These are phyloP conservation scores for Neurospora africana DNA, from an alignment of 495 filamentous ascomycete genomes.

Conservation along the genomic window DNA sequence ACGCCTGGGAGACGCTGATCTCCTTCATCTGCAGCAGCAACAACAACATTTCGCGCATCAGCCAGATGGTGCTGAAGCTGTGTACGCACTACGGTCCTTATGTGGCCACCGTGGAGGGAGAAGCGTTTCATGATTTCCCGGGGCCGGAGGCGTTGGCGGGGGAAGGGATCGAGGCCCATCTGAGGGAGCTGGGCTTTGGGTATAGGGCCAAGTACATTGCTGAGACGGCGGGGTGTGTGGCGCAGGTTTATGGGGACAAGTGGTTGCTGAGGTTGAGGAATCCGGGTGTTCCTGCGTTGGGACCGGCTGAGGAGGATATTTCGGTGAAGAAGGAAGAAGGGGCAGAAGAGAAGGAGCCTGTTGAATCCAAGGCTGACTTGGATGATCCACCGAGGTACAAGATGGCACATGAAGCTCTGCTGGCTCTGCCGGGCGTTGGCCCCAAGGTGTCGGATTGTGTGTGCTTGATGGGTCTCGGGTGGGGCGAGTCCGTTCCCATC, in stretches of 20 bases:
- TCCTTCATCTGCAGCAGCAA: conserved; percentile 98
- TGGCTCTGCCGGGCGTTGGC: conserved; percentile 75
- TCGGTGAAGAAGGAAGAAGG: neutral
- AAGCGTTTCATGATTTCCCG: conserved; percentile 82
- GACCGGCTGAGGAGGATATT: neutral
- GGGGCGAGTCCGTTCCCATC: conserved; percentile 88
- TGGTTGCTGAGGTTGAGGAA: conserved; percentile 74
- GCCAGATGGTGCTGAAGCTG: conserved; percentile 90
- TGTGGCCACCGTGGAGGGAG: conserved; percentile 57
- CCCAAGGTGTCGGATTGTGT: conserved; percentile 97
- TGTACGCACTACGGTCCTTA: conserved; percentile 74
- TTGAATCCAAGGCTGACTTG: neutral
- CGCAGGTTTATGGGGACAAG: conserved; percentile 48
- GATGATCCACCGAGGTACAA: conserved; percentile 42
- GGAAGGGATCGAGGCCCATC: conserved; percentile 59
- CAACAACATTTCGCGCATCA: conserved; percentile 93
- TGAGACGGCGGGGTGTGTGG: conserved; percentile 68
- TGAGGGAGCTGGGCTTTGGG: conserved; percentile 81
- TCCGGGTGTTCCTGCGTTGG: conserved; percentile 56
- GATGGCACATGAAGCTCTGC: conserved; percentile 68
- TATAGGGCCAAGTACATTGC: conserved; percentile 90
- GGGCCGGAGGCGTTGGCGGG: conserved; percentile 57
- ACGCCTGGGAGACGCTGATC: conserved; percentile 90
- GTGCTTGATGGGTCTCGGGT: conserved; percentile 93
- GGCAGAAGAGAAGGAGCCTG: neutral